Evolutionary conservation across 305 asterid species (phyloP), one percentile per base, ranked within the genome.

Genomic region (Solanum hybrid): DNA sequence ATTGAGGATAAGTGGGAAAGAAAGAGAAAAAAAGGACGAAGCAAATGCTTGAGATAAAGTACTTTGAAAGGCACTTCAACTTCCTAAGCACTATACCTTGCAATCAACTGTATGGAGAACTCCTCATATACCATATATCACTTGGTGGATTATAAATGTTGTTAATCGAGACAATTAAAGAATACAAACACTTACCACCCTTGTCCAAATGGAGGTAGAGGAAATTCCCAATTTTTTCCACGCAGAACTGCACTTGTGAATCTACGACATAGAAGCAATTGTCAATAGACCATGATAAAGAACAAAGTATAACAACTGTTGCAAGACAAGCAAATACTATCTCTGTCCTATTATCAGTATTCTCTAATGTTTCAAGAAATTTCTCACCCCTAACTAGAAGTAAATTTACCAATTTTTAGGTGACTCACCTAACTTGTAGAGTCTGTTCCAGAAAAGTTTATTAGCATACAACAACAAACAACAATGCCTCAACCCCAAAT

Each of bases 151-250:
- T 81, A 42, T 81, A 27, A 81, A 81, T 81, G 87, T 5, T 4
- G 38, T 34, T 16, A 2, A 34, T 60, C 24, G 38, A 42, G 46
- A 38, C 51, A 38, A 86, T 73, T 64, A 56, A 56, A 36, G 82
- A 86, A 20, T 6, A 38, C 64, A 88, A 46, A 9, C 38, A 90
- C 96, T 93, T 90, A 96, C 99, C 98, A 97, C 64, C 98, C 99
- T 92, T 94, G 97, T 29, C 98, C 99, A 91, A 95, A 97, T 29
- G 99, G 98, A 26, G 99, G 99, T 91, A 97, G 90, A 69, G 99
- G 98, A 92, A 96, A 88, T 91, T 95, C 98, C 99, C 98, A 96
- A 81, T 91, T 90, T 88, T 96, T 94, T 35, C 98, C 96, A 36
- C 98, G 92, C 31, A 96, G 92, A 69, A 96, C 98, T 22, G 97